A percentile compares a stretch with the other conserved stretches of the same genome.
phyloP scores from a whole-genome alignment of 1,284 basidiomycete genomes.

The Cystobasidium sp. region DNA sequence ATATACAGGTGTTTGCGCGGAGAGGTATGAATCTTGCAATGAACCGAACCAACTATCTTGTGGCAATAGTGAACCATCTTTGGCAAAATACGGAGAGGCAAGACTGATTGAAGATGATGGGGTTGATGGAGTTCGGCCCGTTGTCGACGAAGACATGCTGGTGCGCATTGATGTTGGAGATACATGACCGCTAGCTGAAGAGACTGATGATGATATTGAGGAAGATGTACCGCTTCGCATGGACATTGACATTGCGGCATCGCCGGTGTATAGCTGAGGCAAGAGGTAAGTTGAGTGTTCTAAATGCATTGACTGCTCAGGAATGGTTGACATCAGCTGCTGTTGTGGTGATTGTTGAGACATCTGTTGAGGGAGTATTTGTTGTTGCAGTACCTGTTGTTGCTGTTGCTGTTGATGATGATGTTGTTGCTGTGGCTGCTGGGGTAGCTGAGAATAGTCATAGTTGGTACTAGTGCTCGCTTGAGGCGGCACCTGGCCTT shows the following conservation, averaged over 20 bases:
- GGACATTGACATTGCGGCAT: constrained; percentile 1
- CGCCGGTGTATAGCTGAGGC: constrained; percentile 17
- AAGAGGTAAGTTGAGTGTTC: background rate
- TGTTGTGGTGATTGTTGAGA: constrained; percentile 3
- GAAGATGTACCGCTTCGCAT: constrained; percentile 17
- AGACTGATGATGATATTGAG: constrained; percentile 14
- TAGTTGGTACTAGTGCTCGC: constrained; percentile 16
- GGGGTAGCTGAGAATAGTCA: constrained; percentile 1
- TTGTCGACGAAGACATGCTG: constrained; percentile 34
- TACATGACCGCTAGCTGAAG: constrained; percentile 19
- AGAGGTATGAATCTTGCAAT: constrained; percentile 32
- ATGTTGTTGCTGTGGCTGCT: constrained; percentile 2
- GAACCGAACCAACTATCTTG: constrained; percentile 40
- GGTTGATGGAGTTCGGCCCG: constrained; percentile 20
- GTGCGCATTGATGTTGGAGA: constrained; percentile 33
- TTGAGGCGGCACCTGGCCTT: constrained; percentile 20
- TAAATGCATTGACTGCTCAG: constrained; percentile 7
- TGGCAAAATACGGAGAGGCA: constrained; percentile 10
- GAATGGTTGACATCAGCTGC: constrained; percentile 1
- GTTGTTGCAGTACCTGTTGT: background rate
- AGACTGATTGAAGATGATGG: constrained; percentile 8
- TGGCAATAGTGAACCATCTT: background rate
- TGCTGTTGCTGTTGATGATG: background rate
- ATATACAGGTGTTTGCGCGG: constrained; percentile 1
- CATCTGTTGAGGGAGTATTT: background rate